These are phyloP conservation scores for Fusarium incarnatum DNA, from an alignment of 2,329 filamentous ascomycete species.

Conservation along the genomic window DNA sequence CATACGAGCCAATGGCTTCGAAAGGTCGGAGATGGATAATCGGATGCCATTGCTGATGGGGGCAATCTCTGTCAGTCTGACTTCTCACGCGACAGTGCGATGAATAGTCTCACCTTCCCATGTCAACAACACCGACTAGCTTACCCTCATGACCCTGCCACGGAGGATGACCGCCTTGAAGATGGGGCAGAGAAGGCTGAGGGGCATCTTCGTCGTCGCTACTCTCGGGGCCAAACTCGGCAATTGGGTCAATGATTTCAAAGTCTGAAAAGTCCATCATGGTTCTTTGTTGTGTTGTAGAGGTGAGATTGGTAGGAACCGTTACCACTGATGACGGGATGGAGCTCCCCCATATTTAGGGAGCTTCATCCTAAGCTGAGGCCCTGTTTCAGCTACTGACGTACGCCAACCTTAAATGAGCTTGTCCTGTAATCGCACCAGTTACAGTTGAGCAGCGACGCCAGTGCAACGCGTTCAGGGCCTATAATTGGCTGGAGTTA, in stretches of 20 bases:
- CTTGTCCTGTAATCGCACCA: slow-evolving; percentile 23
- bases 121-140: slow-evolving; percentile 53
- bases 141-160: slow-evolving; percentile 49
- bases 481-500: slow-evolving; percentile 7
- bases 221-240: slow-evolving; percentile 34
- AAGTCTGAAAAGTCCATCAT: slow-evolving; percentile 45
- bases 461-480: neutral
- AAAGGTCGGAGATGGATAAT: slow-evolving; percentile 68
- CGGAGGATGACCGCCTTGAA: slow-evolving; percentile 42
- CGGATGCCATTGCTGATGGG: slow-evolving; percentile 73
- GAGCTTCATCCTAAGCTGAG: slow-evolving; percentile 5
- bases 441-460: slow-evolving; percentile 24
- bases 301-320: neutral
- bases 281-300: slow-evolving; percentile 1
- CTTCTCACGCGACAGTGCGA: neutral
- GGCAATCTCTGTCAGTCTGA: slow-evolving; percentile 12
- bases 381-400: slow-evolving; percentile 34
- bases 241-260: slow-evolving; percentile 41
- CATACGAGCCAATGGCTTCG: slow-evolving; percentile 66
- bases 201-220: slow-evolving; percentile 26
- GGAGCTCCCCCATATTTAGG: slow-evolving; percentile 30
- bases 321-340: slow-evolving; percentile 23
- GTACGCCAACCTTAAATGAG: slow-evolving; percentile 29
- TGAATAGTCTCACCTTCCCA: slow-evolving; percentile 50
- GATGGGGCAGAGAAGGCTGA: slow-evolving; percentile 3